Base-by-base conservation (phyloP, 441 rosid species). In the Adansonia madagascariensis region DNA sequence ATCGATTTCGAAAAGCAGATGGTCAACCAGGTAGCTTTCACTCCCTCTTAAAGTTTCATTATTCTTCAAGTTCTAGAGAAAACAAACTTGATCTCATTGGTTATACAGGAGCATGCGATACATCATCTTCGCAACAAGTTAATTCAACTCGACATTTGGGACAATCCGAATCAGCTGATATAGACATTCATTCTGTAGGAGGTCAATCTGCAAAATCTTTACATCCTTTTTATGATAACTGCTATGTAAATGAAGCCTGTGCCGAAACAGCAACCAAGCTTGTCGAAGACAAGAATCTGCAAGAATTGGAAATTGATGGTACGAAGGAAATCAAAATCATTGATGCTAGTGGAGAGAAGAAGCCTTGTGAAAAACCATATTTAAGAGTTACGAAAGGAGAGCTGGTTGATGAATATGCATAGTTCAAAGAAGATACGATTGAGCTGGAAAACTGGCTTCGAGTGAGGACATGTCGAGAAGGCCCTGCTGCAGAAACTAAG, bases 1-100 rank as follows among this genome's bases (percentile, higher is more conserved):
- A 85, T 67, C 65, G 66, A 75, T 67, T 73, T 65, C 62, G 74
- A 47, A 76, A 81, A 49, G 76, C 85, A 69, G 85, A 82, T 10
- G 52, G 12, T 17, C 65, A 77, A 78, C 63, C 78, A 22, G 91
- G 97, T 89, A 75, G 46, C 68, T 41, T 35, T 62, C 11, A 39
- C 3, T 6, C n/a, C 11, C 65, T 44, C 43, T 44, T 17, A 1
- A 46, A 43, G 69, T 31, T 53, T 75, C 61, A 14, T 60, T 14
- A 6, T 69, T 77, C 22, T 44, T 74, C 7, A 75, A n/a, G 61
- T 53, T 77, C 55, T n/a, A 65, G 18, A 17, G 8, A 31, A 57
- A 56, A 49, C 65, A 52, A 46, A 27, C 35, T 4, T 17, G 27
- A 56, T 53, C 22, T 55, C 1, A 31, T 43, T 17, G 55, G 31